These are phyloP conservation scores for Pseudotsuga menziesii DNA, from an alignment of 75 land plant genomes.

Conservation along the genomic window DNA sequence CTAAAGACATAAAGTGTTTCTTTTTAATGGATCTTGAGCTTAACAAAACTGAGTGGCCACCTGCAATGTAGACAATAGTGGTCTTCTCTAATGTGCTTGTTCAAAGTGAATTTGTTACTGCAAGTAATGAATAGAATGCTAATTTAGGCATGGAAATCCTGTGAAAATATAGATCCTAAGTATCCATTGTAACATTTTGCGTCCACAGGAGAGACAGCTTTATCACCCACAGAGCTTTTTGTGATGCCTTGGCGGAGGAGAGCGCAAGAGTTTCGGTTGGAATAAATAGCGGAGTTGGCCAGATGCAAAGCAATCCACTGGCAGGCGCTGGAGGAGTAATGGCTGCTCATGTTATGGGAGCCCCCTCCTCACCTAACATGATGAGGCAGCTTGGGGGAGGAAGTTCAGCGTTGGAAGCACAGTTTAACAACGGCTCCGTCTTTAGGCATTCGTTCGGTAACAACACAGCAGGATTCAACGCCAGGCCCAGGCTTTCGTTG, in stretches of 20 bases:
- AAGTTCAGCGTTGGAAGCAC: not conserved
- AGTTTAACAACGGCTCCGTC: not conserved
- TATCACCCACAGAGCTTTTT: slow-evolving; percentile 73
- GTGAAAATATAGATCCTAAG: not conserved
- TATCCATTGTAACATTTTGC: not conserved
- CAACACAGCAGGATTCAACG: not conserved
- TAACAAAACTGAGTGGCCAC: not conserved
- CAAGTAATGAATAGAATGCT: not conserved
- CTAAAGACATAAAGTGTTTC: not conserved
- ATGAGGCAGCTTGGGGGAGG: not conserved
- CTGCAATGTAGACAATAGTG: not conserved
- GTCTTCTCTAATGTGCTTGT: not conserved
- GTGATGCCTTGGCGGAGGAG: slow-evolving; percentile 77
- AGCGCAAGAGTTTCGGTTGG: slow-evolving; percentile 45
- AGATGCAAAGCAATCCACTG: not conserved
- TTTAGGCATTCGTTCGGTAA: slow-evolving; percentile 4
- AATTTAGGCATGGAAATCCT: not conserved
- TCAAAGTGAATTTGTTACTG: not conserved
- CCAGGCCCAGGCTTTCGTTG: slow-evolving; percentile 24
- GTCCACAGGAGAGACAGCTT: slow-evolving; percentile 72
- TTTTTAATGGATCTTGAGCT: not conserved
- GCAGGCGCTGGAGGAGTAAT: not conserved
- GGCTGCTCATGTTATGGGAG: not conserved
- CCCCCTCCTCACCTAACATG: not conserved
- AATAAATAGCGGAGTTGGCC: not conserved